These are phyloP conservation scores for Circinella umbellata DNA, from an alignment of 371 early-diverging fungal species.

Conservation along the genomic window DNA sequence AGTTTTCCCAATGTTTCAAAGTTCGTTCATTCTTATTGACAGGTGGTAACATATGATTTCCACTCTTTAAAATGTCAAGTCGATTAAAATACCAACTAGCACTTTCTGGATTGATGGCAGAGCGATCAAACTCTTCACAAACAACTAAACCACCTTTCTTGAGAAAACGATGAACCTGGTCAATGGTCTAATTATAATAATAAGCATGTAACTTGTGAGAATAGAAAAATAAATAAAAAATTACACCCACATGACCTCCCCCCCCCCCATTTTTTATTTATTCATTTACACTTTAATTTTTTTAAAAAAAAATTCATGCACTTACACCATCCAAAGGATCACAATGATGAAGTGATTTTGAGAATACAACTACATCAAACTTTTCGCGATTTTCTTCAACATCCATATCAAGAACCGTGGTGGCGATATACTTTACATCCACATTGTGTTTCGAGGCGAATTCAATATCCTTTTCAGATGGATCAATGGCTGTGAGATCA, in stretches of 20 bases:
- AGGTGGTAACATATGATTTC: neutral
- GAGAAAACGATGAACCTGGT: slow-evolving; percentile 1
- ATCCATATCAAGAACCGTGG: slow-evolving; percentile 8
- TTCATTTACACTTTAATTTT: too few species aligned
- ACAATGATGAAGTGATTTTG: slow-evolving; percentile 22
- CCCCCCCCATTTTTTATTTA: neutral
- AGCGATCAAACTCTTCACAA: slow-evolving; percentile 12
- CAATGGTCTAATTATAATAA: slow-evolving; percentile 6
- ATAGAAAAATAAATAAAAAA: too few species aligned
- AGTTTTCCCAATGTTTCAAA: neutral
- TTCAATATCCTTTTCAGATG: neutral
- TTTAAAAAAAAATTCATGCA: neutral
- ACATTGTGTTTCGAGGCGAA: neutral
- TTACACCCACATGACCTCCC: neutral
- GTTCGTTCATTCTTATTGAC: neutral
- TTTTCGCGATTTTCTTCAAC: neutral
- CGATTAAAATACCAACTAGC: slow-evolving; percentile 10
- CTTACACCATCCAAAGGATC: slow-evolving; percentile 8
- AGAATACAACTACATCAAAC: slow-evolving; percentile 12
- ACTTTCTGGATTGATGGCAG: neutral
- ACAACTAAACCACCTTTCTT: slow-evolving; percentile 8
- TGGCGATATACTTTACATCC: neutral
- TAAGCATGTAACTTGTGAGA: neutral
- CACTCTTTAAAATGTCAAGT: slow-evolving; percentile 9
- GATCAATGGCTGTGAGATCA: slow-evolving; percentile 15